These are phyloP conservation scores for Prunus yedoensis DNA, from an alignment of 331 rosid genomes.

Conservation along the genomic window DNA sequence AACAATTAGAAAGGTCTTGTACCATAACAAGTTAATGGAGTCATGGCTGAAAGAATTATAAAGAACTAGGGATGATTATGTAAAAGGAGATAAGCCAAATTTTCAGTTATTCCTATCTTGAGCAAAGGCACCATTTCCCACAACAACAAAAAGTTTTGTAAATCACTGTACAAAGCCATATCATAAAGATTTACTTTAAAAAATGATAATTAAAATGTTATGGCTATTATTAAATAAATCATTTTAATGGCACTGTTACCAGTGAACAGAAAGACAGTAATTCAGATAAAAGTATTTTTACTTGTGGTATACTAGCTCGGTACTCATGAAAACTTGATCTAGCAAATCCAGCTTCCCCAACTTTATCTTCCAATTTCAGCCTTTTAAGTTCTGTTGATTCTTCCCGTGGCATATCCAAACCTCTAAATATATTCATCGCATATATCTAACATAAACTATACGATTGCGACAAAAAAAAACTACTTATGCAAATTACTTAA, in stretches of 20 bases:
- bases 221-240: background rate
- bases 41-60: background rate
- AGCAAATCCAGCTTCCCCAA: background rate
- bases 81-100: background rate
- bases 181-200: background rate
- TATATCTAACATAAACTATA: background rate
- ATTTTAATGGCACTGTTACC: background rate
- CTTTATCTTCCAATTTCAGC: slow-evolving; percentile 5
- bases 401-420: background rate
- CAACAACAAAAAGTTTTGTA: background rate
- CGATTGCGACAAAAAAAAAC: too few species aligned
- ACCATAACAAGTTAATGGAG: background rate
- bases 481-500: background rate
- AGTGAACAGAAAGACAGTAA: background rate
- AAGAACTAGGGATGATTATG: background rate
- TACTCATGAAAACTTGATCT: background rate
- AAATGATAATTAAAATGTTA: background rate
- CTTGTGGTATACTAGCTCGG: background rate
- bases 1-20: background rate
- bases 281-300: background rate
- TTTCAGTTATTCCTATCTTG: background rate
- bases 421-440: background rate
- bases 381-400: background rate
- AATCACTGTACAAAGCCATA: background rate
- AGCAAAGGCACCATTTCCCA: background rate